Base-by-base conservation (phyloP, 164 flowering plant genomes). In the Houttuynia cordata region DNA sequence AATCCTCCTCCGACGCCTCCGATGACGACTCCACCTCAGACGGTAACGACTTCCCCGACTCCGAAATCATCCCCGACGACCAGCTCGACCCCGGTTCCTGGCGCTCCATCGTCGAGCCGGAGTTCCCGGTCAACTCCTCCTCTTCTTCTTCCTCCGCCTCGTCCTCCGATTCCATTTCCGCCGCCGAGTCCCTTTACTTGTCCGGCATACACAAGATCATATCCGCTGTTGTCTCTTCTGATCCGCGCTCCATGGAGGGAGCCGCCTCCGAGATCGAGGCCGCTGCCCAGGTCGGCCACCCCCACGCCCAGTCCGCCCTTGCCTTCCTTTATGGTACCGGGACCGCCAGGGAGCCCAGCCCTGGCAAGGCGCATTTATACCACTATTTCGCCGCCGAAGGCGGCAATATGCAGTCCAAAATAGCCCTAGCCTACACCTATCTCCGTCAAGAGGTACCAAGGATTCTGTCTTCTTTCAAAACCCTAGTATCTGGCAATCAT, bases 61-160 rank as follows among this genome's bases (percentile, higher is more conserved):
- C 87, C 59, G 83, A 78, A 9, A 45, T 72, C 39, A 73, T 65
- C 62, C 70, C 91, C 57, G 92, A 88, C 8, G 79, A 77, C 55
- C 83, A 85, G 57, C 84, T 94, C 60, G 96, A 94, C 62, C 97
- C 97, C 0, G 97, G 99, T 10, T 84, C 96, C 9, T 91, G 99
- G 99, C 82, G 87, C 55, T 90, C 81, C 18, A 69, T 94, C 66
- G 79, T 88, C 70, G 97, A 92, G 45, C 85, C 87, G 14, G 62
- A 54, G 12, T 13, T 66, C 34, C 12, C 63, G 34, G 13, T 60
- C 7, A 52, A 51, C 22, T 18, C 51, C 49, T 53, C 56, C 24
- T 21, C 37, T 55, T 34, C 67, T 21, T 65, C 17, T 17, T 17
- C 12, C 49, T 45, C 49, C 49, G 17, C 49, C 49, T 45, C 49